phyloP scores from a whole-genome alignment of 1,139 yeast species.

The Lodderomyces jiufengensis region DNA sequence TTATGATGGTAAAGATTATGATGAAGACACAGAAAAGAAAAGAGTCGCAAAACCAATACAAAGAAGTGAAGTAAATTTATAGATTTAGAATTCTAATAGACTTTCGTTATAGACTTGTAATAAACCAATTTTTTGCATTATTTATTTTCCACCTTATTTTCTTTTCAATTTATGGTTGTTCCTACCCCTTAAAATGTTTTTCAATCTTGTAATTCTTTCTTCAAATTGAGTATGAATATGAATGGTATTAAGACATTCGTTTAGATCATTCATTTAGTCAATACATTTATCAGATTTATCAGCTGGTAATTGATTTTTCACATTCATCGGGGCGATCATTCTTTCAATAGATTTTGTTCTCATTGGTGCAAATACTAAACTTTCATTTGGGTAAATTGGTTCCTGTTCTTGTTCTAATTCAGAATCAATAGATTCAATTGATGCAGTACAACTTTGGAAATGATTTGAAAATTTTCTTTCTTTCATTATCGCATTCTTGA shows the following conservation, averaged over 20 bases:
- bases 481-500: constrained; percentile 4
- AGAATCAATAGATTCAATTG: constrained; percentile 2
- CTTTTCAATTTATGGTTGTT: background rate
- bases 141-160: too few relatives aligned
- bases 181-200: constrained; percentile 1
- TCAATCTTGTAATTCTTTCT: constrained; percentile 1
- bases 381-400: background rate
- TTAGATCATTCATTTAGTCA: constrained; percentile 1
- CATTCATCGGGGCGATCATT: background rate
- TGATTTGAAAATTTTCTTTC: background rate
- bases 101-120: too few relatives aligned
- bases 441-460: background rate
- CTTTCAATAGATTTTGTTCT: constrained; percentile 1
- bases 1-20: constrained; percentile 13
- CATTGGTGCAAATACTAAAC: constrained; percentile 1
- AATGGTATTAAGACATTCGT: background rate
- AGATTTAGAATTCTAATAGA: background rate
- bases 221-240: constrained; percentile 3
- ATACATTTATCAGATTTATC: constrained; percentile 1
- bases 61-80: constrained; percentile 7
- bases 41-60: constrained; percentile 11
- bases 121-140: too few relatives aligned
- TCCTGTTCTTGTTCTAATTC: constrained; percentile 1
- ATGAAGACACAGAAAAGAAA: constrained; percentile 18
- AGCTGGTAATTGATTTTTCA: background rate